Conservation (phyloP, 2,329 filamentous ascomycete species). For the Diplodia corticola region DNA sequence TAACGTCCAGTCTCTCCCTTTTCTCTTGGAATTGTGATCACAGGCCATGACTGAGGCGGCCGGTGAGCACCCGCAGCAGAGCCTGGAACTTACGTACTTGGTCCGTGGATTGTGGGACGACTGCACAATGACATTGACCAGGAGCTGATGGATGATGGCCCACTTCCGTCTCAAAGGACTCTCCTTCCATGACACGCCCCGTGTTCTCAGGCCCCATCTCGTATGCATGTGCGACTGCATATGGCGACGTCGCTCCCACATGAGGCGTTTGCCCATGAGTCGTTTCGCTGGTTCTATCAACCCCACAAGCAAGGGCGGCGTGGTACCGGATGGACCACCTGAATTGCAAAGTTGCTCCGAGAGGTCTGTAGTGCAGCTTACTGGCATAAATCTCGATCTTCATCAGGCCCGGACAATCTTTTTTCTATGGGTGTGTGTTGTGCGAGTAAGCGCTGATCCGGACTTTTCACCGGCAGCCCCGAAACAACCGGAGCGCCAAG, state of each 20-base stretch:
- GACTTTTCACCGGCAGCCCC: neutral
- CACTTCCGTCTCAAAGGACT: neutral
- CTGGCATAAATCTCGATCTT: neutral
- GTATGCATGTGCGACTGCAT: neutral
- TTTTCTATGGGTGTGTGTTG: neutral
- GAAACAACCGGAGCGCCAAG: neutral
- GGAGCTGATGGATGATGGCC: neutral
- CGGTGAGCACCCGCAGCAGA: neutral
- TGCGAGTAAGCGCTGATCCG: neutral
- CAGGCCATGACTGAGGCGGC: neutral
- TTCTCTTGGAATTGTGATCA: neutral
- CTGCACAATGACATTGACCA: neutral
- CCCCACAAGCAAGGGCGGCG: neutral
- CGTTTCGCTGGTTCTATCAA: neutral
- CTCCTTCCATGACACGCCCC: neutral
- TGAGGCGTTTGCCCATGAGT: neutral
- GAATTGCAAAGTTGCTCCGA: neutral
- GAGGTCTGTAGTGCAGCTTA: neutral
- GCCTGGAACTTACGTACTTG: neutral
- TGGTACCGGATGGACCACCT: neutral
- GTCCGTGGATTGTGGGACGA: neutral
- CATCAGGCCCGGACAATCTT: neutral
- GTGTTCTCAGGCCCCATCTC: neutral
- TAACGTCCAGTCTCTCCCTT: neutral
- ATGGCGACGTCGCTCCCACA: neutral